These are phyloP conservation scores for Acaromyces ingoldii DNA, from an alignment of 1,284 basidiomycete species.

Conservation along the genomic window DNA sequence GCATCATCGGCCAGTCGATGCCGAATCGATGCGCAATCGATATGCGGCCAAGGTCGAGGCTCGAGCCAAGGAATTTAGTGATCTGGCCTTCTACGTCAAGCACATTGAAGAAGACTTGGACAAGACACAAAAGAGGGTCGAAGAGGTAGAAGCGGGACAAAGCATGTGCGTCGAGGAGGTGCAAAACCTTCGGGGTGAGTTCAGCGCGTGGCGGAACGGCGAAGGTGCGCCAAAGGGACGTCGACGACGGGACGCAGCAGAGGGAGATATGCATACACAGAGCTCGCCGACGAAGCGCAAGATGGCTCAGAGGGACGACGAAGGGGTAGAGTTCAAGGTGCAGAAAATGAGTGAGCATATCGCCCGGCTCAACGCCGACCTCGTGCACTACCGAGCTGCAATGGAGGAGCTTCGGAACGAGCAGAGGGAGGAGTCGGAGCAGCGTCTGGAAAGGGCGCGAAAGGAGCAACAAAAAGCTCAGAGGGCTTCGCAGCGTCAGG, in stretches of 20 bases:
- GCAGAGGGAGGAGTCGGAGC: constrained; percentile 19
- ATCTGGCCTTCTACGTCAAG: constrained; percentile 24
- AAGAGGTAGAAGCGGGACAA: constrained; percentile 20
- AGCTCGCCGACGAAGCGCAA: background rate
- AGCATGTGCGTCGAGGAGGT: background rate
- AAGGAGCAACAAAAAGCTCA: background rate
- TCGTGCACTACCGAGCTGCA: constrained; percentile 15
- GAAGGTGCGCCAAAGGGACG: background rate
- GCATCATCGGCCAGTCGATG: constrained; percentile 23
- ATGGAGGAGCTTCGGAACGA: constrained; percentile 21
- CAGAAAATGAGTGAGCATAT: background rate
- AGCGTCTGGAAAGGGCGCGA: background rate
- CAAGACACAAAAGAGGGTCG: constrained; percentile 24
- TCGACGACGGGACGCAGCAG: background rate
- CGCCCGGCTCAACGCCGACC: constrained; percentile 18
- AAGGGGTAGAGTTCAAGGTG: background rate
- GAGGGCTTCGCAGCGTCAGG: background rate
- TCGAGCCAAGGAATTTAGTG: constrained; percentile 15
- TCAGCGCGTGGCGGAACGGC: constrained; percentile 4
- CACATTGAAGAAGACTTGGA: constrained; percentile 29
- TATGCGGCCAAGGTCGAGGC: constrained; percentile 13
- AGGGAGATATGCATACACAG: background rate
- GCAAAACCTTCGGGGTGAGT: constrained; percentile 5
- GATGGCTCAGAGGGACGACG: background rate
- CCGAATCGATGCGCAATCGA: background rate